Conservation (phyloP, 2,329 filamentous ascomycete genomes). For the Emericellopsis atlantica region DNA sequence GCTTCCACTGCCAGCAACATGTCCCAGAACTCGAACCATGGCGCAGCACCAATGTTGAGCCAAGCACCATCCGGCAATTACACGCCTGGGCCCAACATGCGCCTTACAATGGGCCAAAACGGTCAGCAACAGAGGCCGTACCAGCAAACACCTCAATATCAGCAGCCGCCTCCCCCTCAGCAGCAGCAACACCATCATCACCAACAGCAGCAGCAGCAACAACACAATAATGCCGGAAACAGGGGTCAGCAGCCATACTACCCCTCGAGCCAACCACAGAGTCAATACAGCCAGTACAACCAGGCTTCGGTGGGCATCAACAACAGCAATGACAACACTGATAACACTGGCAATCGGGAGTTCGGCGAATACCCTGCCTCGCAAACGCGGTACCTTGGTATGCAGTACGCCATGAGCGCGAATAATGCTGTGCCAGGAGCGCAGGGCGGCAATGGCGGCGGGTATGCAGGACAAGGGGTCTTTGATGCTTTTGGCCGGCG, state of each 20-base stretch:
- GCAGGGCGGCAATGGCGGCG: neutral
- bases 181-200: neutral
- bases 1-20: too few relatives aligned
- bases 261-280: too few relatives aligned
- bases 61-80: neutral
- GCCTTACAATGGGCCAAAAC: neutral
- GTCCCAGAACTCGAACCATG: too few relatives aligned
- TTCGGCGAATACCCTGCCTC: too few relatives aligned
- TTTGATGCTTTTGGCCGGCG: too few relatives aligned
- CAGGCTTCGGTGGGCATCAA: neutral
- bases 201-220: neutral
- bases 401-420: constrained; percentile 2
- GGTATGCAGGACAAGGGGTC: too few relatives aligned
- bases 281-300: neutral
- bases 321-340: neutral
- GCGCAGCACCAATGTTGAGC: too few relatives aligned
- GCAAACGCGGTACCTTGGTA: neutral
- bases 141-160: neutral
- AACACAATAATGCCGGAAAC: neutral
- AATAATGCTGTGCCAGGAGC: neutral
- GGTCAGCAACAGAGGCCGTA: neutral
- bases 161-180: neutral
- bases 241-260: neutral
- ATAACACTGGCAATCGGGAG: too few relatives aligned
- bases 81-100: too few relatives aligned